phyloP scores from a whole-genome alignment of 768 basidiomycete species.

The Candolleomyces aberdarensis region DNA sequence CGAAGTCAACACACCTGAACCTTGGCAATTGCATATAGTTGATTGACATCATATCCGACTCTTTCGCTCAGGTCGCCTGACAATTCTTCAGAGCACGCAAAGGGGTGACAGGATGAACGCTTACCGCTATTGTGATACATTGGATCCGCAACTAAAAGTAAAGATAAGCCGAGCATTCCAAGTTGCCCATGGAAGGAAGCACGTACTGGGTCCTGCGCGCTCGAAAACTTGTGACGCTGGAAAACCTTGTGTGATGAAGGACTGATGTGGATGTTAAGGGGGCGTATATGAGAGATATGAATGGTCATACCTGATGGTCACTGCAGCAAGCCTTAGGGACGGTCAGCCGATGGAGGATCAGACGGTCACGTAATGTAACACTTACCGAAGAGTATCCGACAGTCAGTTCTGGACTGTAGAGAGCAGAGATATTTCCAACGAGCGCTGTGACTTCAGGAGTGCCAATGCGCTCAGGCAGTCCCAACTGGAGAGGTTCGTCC shows the following conservation, averaged over 20 bases:
- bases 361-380: conserved; percentile 4
- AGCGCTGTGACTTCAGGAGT: conserved; percentile 74
- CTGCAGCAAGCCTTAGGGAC: conserved; percentile 74
- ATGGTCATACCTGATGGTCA: conserved; percentile 67
- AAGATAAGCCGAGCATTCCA: not conserved
- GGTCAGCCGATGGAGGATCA: not conserved
- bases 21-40: conserved; percentile 81
- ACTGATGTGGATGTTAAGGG: conserved; percentile 35
- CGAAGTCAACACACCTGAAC: conserved; percentile 56
- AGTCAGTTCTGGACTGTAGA: conserved; percentile 78
- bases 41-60: conserved; percentile 78
- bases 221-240: conserved; percentile 88
- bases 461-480: conserved; percentile 80
- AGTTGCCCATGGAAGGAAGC: not conserved
- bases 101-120: conserved; percentile 13
- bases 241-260: conserved; percentile 80
- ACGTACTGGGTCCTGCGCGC: conserved; percentile 69
- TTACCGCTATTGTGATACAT: conserved; percentile 85
- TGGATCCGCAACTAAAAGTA: conserved; percentile 67
- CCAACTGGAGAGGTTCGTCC: conserved; percentile 80
- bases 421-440: conserved; percentile 66
- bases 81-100: not conserved
- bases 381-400: conserved; percentile 65
- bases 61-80: conserved; percentile 77
- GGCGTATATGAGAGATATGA: not conserved